phyloP scores from a whole-genome alignment of 1,139 yeast species.

The Arxiozyma bovina region DNA sequence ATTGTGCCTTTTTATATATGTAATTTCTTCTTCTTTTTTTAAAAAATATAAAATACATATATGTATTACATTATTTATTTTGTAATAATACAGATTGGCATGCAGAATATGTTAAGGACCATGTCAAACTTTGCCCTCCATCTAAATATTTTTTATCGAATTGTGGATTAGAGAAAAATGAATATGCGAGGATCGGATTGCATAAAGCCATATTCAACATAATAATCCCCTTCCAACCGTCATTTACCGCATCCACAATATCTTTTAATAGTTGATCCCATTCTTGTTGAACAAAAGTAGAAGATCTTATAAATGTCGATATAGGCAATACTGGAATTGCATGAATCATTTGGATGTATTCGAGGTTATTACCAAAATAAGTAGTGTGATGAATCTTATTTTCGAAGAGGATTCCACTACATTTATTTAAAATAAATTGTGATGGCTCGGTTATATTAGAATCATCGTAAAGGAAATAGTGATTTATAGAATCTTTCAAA shows the following conservation, averaged over 20 bases:
- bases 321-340: slow-evolving; percentile 88
- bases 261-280: slow-evolving; percentile 50
- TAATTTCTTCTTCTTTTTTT: background rate
- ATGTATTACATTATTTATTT: background rate
- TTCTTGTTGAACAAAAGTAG: slow-evolving; percentile 67
- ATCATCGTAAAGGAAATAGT: slow-evolving; percentile 49
- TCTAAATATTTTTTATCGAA: slow-evolving; percentile 57
- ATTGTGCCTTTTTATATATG: background rate
- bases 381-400: slow-evolving; percentile 90
- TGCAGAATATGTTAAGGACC: slow-evolving; percentile 70
- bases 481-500: slow-evolving; percentile 48
- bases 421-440: slow-evolving; percentile 52
- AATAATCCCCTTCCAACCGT: slow-evolving; percentile 86
- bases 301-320: slow-evolving; percentile 63
- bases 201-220: slow-evolving; percentile 68
- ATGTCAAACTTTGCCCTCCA: slow-evolving; percentile 81
- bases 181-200: slow-evolving; percentile 59
- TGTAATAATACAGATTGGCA: slow-evolving; percentile 7
- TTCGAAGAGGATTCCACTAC: slow-evolving; percentile 71
- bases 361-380: slow-evolving; percentile 65
- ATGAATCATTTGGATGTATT: slow-evolving; percentile 92
- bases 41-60: background rate
- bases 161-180: slow-evolving; percentile 49
- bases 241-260: slow-evolving; percentile 47
- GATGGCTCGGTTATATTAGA: slow-evolving; percentile 45